A percentile compares a stretch with the other conserved stretches of the same genome.
phyloP scores from a whole-genome alignment of 805 yeast genomes.

The Metschnikowia arizonensis region DNA sequence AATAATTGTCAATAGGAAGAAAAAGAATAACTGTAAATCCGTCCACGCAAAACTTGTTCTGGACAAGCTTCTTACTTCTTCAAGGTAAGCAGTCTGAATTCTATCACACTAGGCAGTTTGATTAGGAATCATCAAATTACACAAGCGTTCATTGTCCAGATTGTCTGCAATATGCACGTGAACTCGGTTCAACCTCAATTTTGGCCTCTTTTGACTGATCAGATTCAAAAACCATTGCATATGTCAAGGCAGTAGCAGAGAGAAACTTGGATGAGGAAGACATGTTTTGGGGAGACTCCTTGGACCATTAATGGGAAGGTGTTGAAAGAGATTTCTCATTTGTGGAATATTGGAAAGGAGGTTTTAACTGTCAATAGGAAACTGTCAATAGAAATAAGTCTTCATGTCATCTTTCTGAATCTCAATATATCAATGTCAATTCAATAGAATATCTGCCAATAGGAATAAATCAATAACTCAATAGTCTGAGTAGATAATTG shows the following conservation, averaged over 20 bases:
- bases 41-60: too few relatives aligned
- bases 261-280: constrained; percentile 63
- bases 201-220: constrained; percentile 88
- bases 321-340: constrained; percentile 62
- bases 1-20: too few relatives aligned
- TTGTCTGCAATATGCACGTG: constrained; percentile 61
- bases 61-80: too few relatives aligned
- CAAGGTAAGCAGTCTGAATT: constrained; percentile 83
- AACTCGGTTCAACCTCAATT: constrained; percentile 78
- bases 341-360: constrained; percentile 84
- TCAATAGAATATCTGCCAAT: too few relatives aligned
- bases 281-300: constrained; percentile 62
- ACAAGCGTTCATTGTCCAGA: constrained; percentile 61
- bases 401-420: too few relatives aligned
- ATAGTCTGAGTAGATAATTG: too few relatives aligned
- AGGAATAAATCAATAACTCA: too few relatives aligned
- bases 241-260: constrained; percentile 78
- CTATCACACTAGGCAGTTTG: constrained; percentile 80
- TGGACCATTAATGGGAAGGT: constrained; percentile 86
- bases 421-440: too few relatives aligned
- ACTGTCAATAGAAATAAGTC: too few relatives aligned
- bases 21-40: too few relatives aligned
- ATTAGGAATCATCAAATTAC: constrained; percentile 76
- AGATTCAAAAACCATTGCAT: constrained; percentile 88
- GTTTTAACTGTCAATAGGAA: too few relatives aligned